A percentile compares a stretch with the other conserved stretches of the same genome.
Evolutionary conservation across 2,329 filamentous ascomycete genomes (phyloP).

Genomic region (Penicillium sp.): DNA sequence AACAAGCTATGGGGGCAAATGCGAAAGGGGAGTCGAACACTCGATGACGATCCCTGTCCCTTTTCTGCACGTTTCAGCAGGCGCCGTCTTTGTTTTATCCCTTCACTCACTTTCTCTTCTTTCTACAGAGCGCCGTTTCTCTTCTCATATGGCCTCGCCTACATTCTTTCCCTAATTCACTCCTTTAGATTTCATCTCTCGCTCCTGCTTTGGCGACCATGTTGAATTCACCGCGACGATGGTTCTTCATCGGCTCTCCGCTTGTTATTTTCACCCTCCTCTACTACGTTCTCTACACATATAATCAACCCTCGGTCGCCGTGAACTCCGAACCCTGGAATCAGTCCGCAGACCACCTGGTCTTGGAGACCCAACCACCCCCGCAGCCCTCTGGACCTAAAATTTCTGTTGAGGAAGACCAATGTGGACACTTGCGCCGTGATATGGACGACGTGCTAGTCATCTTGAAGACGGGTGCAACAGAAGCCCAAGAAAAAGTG

Average conservation of each 20-base stretch:
- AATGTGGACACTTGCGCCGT: slow-evolving; percentile 16
- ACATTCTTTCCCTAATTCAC: slow-evolving; percentile 6
- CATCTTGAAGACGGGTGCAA: slow-evolving; percentile 30
- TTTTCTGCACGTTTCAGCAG: slow-evolving; percentile 13
- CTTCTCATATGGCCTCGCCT: slow-evolving; percentile 3
- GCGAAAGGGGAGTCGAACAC: not conserved
- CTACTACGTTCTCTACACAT: slow-evolving; percentile 17
- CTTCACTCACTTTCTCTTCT: slow-evolving; percentile 1
- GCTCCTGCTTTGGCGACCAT: slow-evolving; percentile 11
- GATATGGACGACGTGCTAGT: slow-evolving; percentile 28
- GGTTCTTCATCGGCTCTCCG: slow-evolving; percentile 24
- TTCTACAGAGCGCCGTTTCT: not conserved
- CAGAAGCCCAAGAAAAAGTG: slow-evolving; percentile 28
- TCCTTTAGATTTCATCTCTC: not conserved
- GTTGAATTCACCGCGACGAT: slow-evolving; percentile 24
- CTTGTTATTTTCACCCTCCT: slow-evolving; percentile 20
- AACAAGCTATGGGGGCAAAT: slow-evolving; percentile 7
- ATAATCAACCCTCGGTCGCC: not conserved
- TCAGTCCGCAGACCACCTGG: slow-evolving; percentile 5
- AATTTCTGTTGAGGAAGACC: slow-evolving; percentile 8
- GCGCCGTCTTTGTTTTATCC: slow-evolving; percentile 1
- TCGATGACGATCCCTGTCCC: slow-evolving; percentile 13
- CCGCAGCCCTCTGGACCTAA: not conserved
- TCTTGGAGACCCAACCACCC: slow-evolving; percentile 7
- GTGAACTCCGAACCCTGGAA: slow-evolving; percentile 3